These are phyloP conservation scores for Theileria orientalis DNA, from an alignment of 169 alveolate genomes.

Conservation along the genomic window DNA sequence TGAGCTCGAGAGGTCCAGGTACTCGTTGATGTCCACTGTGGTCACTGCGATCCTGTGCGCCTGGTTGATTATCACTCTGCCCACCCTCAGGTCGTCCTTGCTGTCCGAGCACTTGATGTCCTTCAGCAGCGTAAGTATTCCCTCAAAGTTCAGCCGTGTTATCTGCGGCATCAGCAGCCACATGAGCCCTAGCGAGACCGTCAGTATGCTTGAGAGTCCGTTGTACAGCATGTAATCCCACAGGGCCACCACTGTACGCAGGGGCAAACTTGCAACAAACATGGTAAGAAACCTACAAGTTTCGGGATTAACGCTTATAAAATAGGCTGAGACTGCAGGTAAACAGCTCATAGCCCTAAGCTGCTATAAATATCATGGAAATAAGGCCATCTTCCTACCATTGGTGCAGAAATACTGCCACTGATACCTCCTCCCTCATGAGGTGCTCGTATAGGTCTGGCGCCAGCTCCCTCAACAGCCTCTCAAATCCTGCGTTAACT, in stretches of 20 bases:
- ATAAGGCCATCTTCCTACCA: constrained; percentile 58
- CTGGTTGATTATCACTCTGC: constrained; percentile 58
- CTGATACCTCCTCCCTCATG: constrained; percentile 70
- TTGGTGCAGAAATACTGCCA: constrained; percentile 73
- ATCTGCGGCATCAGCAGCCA: constrained; percentile 58
- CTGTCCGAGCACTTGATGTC: constrained; percentile 55
- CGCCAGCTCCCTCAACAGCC: constrained; percentile 46
- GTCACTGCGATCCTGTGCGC: constrained; percentile 45
- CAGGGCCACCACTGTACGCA: constrained; percentile 71
- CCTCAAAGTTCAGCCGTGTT: constrained; percentile 59
- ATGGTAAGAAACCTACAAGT: constrained; percentile 66
- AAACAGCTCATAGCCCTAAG: too few species aligned
- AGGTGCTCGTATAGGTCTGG: constrained; percentile 69
- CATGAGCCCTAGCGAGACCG: constrained; percentile 50
- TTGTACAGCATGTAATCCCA: constrained; percentile 74
- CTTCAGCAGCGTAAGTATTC: constrained; percentile 42
- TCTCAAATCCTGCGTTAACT: constrained; percentile 63
- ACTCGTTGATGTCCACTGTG: constrained; percentile 25
- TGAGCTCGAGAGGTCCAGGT: neutral
- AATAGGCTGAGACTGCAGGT: too few species aligned
- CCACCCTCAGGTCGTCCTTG: constrained; percentile 64
- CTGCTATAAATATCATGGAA: neutral
- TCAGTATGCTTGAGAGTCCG: constrained; percentile 57
- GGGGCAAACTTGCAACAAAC: constrained; percentile 73
- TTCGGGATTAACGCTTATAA: neutral